Percentiles rank a stretch among this genome's conserved stretches.
These are phyloP conservation scores for Leccinum fallax DNA, from an alignment of 1,284 basidiomycete genomes.

Conservation along the genomic window DNA sequence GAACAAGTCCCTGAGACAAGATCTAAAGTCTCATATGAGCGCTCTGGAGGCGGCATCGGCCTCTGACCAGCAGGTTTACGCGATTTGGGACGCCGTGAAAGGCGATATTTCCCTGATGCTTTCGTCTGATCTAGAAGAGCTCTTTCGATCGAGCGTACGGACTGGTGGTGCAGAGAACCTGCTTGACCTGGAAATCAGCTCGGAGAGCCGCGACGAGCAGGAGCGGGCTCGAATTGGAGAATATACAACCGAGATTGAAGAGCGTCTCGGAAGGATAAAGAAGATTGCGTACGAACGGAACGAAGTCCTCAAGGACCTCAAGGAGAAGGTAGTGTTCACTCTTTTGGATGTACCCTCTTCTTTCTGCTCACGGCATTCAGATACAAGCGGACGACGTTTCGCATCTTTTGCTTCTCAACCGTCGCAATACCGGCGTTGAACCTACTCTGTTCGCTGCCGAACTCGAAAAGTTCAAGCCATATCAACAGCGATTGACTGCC, in stretches of 20 bases:
- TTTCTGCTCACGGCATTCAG: slow-evolving; percentile 41
- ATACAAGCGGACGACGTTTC: slow-evolving; percentile 97
- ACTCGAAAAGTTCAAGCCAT: slow-evolving; percentile 94
- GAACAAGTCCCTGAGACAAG: slow-evolving; percentile 75
- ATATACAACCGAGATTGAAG: slow-evolving; percentile 77
- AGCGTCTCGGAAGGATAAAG: slow-evolving; percentile 72
- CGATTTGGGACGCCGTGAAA: slow-evolving; percentile 75
- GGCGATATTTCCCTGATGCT: slow-evolving; percentile 71
- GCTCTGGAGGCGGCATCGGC: slow-evolving; percentile 78
- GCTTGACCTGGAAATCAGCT: slow-evolving; percentile 72
- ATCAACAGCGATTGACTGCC: slow-evolving; percentile 78
- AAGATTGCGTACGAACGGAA: slow-evolving; percentile 85
- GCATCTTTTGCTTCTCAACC: slow-evolving; percentile 89
- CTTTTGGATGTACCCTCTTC: neutral
- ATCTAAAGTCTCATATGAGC: slow-evolving; percentile 77
- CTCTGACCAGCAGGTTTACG: slow-evolving; percentile 78
- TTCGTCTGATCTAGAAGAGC: slow-evolving; percentile 65
- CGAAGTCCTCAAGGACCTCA: slow-evolving; percentile 90
- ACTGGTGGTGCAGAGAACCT: slow-evolving; percentile 51
- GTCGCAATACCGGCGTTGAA: slow-evolving; percentile 84
- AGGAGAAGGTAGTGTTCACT: slow-evolving; percentile 71
- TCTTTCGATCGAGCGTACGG: slow-evolving; percentile 68
- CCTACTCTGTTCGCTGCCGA: slow-evolving; percentile 89
- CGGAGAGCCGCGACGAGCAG: slow-evolving; percentile 63
- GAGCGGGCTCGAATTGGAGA: slow-evolving; percentile 68